These are phyloP conservation scores for Cornus controversa DNA, from an alignment of 148 eudicot species.

Conservation along the genomic window DNA sequence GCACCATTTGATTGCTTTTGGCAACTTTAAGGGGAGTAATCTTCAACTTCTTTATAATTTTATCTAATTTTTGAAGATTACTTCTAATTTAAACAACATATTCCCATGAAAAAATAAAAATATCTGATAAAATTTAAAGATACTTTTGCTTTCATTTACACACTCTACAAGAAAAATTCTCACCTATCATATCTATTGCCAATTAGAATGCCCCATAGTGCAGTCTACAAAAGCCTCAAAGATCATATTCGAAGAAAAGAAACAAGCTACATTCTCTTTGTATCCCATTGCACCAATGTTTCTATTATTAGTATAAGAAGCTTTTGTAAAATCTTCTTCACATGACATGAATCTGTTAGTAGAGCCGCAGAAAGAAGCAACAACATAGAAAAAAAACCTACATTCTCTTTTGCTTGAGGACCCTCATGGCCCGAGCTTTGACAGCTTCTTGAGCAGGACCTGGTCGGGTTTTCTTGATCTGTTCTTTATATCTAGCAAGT, in stretches of 20 bases:
- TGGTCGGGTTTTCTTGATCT: constrained; percentile 91
- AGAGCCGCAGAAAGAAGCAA: neutral
- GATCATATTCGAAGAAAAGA: neutral
- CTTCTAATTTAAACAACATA: no score
- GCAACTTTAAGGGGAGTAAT: no score
- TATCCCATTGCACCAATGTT: neutral
- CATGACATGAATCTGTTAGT: neutral
- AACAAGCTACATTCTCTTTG: neutral
- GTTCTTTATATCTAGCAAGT: constrained; percentile 83
- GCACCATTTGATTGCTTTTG: no score
- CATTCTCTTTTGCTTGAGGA: constrained; percentile 93
- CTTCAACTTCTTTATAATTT: no score
- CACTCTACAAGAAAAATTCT: no score
- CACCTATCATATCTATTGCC: no score
- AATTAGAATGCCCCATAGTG: no score
- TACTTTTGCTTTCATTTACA: no score
- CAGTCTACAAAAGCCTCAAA: neutral
- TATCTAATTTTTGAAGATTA: no score
- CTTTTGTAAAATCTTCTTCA: no score
- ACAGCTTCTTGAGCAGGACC: constrained; percentile 99
- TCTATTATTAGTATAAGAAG: neutral
- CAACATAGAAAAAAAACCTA: constrained; percentile 31
- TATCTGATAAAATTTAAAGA: no score
- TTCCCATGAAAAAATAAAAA: no score
- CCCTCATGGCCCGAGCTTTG: constrained; percentile 94